phyloP scores from a whole-genome alignment of 2,329 filamentous ascomycete genomes.

The Macrophomina phaseolina region DNA sequence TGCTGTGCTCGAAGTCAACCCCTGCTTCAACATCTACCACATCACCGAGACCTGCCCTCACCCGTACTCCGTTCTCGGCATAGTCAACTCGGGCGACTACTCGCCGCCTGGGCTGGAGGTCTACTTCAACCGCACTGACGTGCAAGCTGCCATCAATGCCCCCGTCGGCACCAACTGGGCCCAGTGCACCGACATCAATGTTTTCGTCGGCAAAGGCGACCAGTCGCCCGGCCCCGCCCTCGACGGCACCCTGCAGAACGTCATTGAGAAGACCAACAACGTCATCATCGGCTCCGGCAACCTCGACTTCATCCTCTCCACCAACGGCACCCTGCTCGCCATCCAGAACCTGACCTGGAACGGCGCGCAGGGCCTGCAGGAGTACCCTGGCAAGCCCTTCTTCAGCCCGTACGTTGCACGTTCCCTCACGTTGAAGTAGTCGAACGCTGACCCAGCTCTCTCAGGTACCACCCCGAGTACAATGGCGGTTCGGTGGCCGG shows the following conservation, averaged over 20 bases:
- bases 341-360: slow-evolving; percentile 63
- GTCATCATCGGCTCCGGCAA: slow-evolving; percentile 56
- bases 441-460: too few relatives aligned
- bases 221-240: slow-evolving; percentile 46
- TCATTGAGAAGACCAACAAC: slow-evolving; percentile 60
- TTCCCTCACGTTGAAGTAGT: not conserved
- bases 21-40: slow-evolving; percentile 59
- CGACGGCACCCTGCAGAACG: slow-evolving; percentile 50
- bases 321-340: slow-evolving; percentile 59
- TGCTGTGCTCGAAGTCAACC: slow-evolving; percentile 51
- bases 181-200: slow-evolving; percentile 48
- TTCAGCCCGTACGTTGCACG: slow-evolving; percentile 46
- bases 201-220: slow-evolving; percentile 49
- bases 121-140: slow-evolving; percentile 61
- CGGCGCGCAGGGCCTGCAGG: slow-evolving; percentile 54
- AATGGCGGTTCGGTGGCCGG: slow-evolving; percentile 48
- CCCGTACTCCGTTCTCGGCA: slow-evolving; percentile 45
- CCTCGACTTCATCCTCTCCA: slow-evolving; percentile 56
- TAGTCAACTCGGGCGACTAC: slow-evolving; percentile 48
- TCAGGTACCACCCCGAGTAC: slow-evolving; percentile 30
- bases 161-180: slow-evolving; percentile 49
- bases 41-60: slow-evolving; percentile 47
- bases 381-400: slow-evolving; percentile 48
- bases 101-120: slow-evolving; percentile 45
- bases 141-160: slow-evolving; percentile 57